Evolutionary conservation across 441 rosid species (phyloP).

Genomic region (Brassica balearica): DNA sequence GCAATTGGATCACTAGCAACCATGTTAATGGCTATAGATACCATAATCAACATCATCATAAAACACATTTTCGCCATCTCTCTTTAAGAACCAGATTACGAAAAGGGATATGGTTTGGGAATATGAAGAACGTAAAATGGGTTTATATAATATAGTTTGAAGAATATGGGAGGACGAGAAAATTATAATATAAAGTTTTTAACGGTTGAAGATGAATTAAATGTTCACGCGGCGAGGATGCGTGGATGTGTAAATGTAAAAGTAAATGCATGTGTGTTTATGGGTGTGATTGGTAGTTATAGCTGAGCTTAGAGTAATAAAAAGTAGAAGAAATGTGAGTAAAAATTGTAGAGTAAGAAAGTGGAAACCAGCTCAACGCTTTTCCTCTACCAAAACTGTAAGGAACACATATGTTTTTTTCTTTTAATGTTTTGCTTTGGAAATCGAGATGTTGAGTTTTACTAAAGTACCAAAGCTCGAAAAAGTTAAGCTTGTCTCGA

Average conservation of each 20-base stretch:
- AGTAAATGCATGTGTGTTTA: constrained; percentile 30
- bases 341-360: too few relatives aligned
- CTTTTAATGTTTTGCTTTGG: too few relatives aligned
- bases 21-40: constrained; percentile 32
- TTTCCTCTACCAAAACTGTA: too few relatives aligned
- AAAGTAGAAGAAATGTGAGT: too few relatives aligned
- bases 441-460: too few relatives aligned
- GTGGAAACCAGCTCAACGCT: too few relatives aligned
- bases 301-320: too few relatives aligned
- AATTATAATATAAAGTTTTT: not conserved
- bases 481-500: constrained; percentile 32
- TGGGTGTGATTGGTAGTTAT: constrained; percentile 10
- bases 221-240: constrained; percentile 57
- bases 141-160: constrained; percentile 33
- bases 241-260: constrained; percentile 32
- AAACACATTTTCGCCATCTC: constrained; percentile 41
- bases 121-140: constrained; percentile 1
- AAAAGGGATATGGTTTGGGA: not conserved
- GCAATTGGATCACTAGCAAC: constrained; percentile 48
- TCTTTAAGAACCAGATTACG: constrained; percentile 14
- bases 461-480: constrained; percentile 26
- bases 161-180: not conserved
- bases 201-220: constrained; percentile 46
- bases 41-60: constrained; percentile 24
- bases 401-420: too few relatives aligned